Evolutionary conservation across 805 yeast species (phyloP).

Genomic region (Brettanomyces custersianus): DNA sequence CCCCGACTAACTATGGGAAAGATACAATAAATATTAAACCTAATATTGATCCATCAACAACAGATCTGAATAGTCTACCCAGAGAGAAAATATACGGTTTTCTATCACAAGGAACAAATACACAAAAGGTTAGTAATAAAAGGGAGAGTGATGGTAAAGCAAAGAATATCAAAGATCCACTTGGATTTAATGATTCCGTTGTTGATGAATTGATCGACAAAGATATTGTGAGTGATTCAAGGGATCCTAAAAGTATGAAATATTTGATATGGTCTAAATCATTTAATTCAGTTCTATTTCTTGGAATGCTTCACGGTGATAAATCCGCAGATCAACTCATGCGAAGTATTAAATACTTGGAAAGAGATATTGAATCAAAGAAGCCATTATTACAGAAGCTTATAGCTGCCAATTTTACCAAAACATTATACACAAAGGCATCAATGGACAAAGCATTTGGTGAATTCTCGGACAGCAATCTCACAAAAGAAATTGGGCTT

Average conservation of each 20-base stretch:
- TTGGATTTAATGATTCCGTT: constrained; percentile 43
- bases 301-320: constrained; percentile 45
- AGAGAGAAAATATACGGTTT: constrained; percentile 17
- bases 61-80: constrained; percentile 13
- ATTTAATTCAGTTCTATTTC: constrained; percentile 48
- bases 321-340: constrained; percentile 45
- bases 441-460: constrained; percentile 50
- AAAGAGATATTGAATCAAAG: constrained; percentile 38
- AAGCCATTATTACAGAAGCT: constrained; percentile 40
- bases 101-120: constrained; percentile 13
- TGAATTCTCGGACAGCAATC: constrained; percentile 33
- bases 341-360: constrained; percentile 39
- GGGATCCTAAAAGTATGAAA: constrained; percentile 29
- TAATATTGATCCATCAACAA: constrained; percentile 10
- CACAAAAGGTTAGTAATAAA: not conserved
- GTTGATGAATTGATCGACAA: constrained; percentile 32
- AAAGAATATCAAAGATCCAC: constrained; percentile 35
- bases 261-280: constrained; percentile 47
- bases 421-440: constrained; percentile 58
- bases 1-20: constrained; percentile 26
- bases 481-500: constrained; percentile 11
- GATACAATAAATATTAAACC: constrained; percentile 15
- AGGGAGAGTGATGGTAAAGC: constrained; percentile 1
- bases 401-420: constrained; percentile 51
- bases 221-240: constrained; percentile 29